phyloP scores from a whole-genome alignment of 2,329 filamentous ascomycete species.

The Biscogniauxia mediterranea region DNA sequence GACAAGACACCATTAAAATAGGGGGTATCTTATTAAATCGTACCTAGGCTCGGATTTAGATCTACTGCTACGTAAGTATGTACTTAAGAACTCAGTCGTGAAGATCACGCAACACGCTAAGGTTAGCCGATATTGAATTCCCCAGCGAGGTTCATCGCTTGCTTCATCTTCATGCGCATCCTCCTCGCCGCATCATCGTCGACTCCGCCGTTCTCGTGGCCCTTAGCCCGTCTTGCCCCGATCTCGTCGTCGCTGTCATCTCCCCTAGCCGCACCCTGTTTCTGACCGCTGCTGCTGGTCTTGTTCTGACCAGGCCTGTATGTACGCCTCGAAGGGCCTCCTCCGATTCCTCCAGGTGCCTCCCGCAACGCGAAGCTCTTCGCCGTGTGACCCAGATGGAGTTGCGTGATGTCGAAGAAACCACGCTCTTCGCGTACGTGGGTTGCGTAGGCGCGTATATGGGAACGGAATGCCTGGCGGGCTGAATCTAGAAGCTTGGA shows the following conservation, averaged over 20 bases:
- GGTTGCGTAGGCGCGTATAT: conserved; percentile 92
- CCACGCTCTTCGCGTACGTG: conserved; percentile 81
- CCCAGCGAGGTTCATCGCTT: conserved; percentile 54
- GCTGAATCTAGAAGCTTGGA: conserved; percentile 72
- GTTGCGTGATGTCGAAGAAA: conserved; percentile 86
- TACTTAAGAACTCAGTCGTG: too few relatives aligned
- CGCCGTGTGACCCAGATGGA: conserved; percentile 89
- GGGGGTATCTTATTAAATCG: too few relatives aligned
- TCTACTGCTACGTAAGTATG: too few relatives aligned
- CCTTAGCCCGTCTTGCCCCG: conserved; percentile 15
- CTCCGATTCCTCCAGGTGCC: conserved; percentile 77
- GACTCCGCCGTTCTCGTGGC: conserved; percentile 43
- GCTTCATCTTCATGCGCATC: conserved; percentile 63
- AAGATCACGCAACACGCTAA: neutral
- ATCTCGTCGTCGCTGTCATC: conserved; percentile 29
- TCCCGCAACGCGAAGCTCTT: conserved; percentile 92
- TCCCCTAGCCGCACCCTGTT: conserved; percentile 18
- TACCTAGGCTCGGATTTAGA: too few relatives aligned
- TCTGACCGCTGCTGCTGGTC: conserved; percentile 31
- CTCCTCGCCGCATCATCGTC: conserved; percentile 60
- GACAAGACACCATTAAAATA: too few relatives aligned
- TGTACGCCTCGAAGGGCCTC: conserved; percentile 48
- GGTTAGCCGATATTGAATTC: conserved; percentile 70
- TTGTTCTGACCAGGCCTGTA: conserved; percentile 38
- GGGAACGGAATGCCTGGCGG: conserved; percentile 82